phyloP scores from a whole-genome alignment of 306 rosid species.

The Datisca glomerata region DNA sequence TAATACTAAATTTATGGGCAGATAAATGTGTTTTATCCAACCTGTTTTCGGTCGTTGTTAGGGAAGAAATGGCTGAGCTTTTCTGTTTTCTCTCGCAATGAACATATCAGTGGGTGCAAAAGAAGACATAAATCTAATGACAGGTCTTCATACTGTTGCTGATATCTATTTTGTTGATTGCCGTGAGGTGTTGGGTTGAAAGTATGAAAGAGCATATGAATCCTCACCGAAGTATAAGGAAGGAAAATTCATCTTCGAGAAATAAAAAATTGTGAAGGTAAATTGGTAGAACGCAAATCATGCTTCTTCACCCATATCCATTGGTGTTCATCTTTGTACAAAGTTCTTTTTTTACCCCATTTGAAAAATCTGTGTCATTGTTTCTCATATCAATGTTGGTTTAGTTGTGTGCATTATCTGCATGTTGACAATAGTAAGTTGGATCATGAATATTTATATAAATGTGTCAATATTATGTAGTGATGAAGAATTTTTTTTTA shows the following conservation, averaged over 20 bases:
- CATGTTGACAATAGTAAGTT: too few species aligned
- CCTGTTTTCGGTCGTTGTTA: constrained; percentile 21
- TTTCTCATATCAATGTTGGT: too few species aligned
- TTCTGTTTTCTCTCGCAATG: constrained; percentile 93
- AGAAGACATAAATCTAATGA: constrained; percentile 80
- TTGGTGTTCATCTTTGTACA: constrained; percentile 23
- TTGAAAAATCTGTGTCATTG: constrained; percentile 33
- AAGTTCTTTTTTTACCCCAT: constrained; percentile 34
- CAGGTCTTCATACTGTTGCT: constrained; percentile 97
- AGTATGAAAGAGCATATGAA: constrained; percentile 80
- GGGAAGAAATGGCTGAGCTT: constrained; percentile 91
- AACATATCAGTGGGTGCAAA: constrained; percentile 64
- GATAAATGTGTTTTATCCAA: constrained; percentile 19
- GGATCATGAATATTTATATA: too few species aligned
- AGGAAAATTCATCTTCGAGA: constrained; percentile 90
- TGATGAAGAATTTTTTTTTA: too few species aligned
- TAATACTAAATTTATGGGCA: too few species aligned
- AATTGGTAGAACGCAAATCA: constrained; percentile 54
- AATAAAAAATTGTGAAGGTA: constrained; percentile 79
- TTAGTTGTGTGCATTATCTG: too few species aligned
- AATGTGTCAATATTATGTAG: too few species aligned
- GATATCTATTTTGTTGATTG: constrained; percentile 77
- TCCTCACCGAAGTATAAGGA: constrained; percentile 91
- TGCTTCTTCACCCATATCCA: constrained; percentile 20
- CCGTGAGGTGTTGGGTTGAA: constrained; percentile 85